phyloP scores from a whole-genome alignment of 2,329 filamentous ascomycete species.

The Pyrenophora teres region DNA sequence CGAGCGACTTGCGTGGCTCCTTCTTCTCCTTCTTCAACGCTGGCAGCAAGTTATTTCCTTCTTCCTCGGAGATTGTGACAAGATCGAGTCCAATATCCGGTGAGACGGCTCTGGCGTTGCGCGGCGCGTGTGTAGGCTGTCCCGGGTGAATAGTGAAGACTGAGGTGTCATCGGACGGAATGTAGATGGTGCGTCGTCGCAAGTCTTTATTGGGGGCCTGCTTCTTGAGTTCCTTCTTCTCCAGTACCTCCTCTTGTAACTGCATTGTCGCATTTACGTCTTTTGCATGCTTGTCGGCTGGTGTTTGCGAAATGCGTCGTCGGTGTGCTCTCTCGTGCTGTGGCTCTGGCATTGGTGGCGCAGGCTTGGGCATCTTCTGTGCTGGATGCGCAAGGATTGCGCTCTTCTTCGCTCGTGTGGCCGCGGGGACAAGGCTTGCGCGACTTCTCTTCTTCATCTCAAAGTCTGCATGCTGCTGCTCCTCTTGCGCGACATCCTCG shows the following conservation, averaged over 20 bases:
- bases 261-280: conserved; percentile 38
- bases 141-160: conserved; percentile 59
- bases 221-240: conserved; percentile 41
- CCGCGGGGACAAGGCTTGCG: conserved; percentile 32
- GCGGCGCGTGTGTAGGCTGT: conserved; percentile 36
- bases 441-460: conserved; percentile 34
- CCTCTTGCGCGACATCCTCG: conserved; percentile 45
- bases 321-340: conserved; percentile 33
- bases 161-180: conserved; percentile 58
- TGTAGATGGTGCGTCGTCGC: conserved; percentile 56
- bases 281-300: conserved; percentile 28
- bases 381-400: conserved; percentile 45
- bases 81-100: conserved; percentile 47
- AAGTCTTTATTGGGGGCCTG: conserved; percentile 47
- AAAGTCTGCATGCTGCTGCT: conserved; percentile 31
- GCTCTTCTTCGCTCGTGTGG: conserved; percentile 30
- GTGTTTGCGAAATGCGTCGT: conserved; percentile 45
- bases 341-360: conserved; percentile 28
- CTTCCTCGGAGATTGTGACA: conserved; percentile 47
- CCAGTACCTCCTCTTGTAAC: conserved; percentile 36
- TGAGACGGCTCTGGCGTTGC: conserved; percentile 37
- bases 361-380: conserved; percentile 39
- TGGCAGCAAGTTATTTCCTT: conserved; percentile 36
- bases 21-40: conserved; percentile 42
- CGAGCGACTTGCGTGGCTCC: conserved; percentile 49